phyloP scores from a whole-genome alignment of 2,329 filamentous ascomycete genomes.

The Talaromyces sp. region DNA sequence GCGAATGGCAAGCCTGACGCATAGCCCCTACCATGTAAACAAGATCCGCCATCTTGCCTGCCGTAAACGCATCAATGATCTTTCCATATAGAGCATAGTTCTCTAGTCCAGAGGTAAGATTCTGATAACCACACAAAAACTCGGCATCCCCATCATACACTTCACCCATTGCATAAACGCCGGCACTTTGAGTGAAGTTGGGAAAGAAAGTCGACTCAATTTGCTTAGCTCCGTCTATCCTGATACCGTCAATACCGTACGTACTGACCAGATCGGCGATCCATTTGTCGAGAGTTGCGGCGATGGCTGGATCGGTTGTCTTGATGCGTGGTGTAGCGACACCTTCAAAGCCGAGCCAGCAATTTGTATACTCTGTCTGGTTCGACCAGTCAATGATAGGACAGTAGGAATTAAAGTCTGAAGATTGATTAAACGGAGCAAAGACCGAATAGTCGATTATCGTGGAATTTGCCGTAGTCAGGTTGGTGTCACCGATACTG shows the following conservation, averaged over 20 bases:
- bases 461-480: constrained; percentile 3
- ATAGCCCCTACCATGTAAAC: constrained; percentile 21
- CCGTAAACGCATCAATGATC: constrained; percentile 27
- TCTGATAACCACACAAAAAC: constrained; percentile 38
- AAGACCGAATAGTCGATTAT: constrained; percentile 22
- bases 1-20: constrained; percentile 32
- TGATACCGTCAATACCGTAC: constrained; percentile 45
- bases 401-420: constrained; percentile 30
- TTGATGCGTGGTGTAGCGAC: constrained; percentile 44
- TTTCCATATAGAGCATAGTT: constrained; percentile 39
- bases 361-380: constrained; percentile 33
- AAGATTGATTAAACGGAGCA: constrained; percentile 23
- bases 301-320: constrained; percentile 36
- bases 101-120: constrained; percentile 37
- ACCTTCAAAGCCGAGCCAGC: constrained; percentile 47
- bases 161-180: constrained; percentile 46
- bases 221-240: constrained; percentile 46
- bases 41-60: constrained; percentile 25
- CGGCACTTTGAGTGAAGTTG: constrained; percentile 29
- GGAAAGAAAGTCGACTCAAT: constrained; percentile 40
- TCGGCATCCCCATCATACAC: constrained; percentile 34
- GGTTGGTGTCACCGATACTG: constrained; percentile 17
- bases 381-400: constrained; percentile 30
- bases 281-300: constrained; percentile 36
- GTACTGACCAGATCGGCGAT: constrained; percentile 34